Evolutionary conservation across 306 rosid genomes (phyloP).

Genomic region (Cajanus cajan): DNA sequence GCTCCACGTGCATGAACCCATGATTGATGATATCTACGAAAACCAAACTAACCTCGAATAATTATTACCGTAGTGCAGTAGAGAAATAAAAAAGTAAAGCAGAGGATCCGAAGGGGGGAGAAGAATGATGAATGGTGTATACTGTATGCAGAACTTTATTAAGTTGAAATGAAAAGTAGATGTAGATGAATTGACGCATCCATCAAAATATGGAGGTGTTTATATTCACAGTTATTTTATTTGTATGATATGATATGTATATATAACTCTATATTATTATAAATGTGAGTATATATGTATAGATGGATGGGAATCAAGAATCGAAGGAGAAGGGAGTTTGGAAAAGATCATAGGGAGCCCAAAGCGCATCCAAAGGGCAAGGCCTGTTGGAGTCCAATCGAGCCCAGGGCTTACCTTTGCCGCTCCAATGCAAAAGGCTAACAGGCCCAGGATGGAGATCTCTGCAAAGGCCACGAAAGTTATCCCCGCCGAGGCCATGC

Average conservation of each 20-base stretch:
- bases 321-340: conserved; percentile 75
- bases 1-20: not conserved
- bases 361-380: conserved; percentile 84
- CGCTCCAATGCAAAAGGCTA: conserved; percentile 94
- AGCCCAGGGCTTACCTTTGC: conserved; percentile 95
- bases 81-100: not conserved
- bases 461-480: conserved; percentile 73
- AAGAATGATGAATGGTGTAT: not conserved
- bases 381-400: conserved; percentile 82
- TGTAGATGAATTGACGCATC: conserved; percentile 8
- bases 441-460: conserved; percentile 88
- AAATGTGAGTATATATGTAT: not conserved
- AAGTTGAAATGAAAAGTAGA: not conserved
- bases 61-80: not conserved
- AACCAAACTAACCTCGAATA: not conserved
- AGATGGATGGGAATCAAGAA: conserved; percentile 31
- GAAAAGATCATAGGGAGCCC: conserved; percentile 91
- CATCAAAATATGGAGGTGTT: conserved; percentile 28
- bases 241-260: not conserved
- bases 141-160: not conserved
- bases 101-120: not conserved
- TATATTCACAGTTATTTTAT: conserved; percentile 38
- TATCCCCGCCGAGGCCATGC: conserved; percentile 86
- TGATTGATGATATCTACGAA: not conserved
- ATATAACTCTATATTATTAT: not conserved